Evolutionary conservation across 2,329 filamentous ascomycete genomes (phyloP).

Genomic region (Nemania sp.): DNA sequence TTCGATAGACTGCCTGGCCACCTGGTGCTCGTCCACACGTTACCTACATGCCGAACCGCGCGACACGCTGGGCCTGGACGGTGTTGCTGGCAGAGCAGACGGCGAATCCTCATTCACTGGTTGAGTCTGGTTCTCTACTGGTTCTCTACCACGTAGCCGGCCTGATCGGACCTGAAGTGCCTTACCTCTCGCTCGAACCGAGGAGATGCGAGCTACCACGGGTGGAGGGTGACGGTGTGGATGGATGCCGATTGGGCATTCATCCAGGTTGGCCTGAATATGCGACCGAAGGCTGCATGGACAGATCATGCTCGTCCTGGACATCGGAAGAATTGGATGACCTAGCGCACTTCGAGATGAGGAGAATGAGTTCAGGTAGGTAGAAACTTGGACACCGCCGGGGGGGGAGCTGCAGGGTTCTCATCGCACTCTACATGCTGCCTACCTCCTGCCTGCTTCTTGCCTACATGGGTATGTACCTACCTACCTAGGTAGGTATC

Average conservation of each 20-base stretch:
- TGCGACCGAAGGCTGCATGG: neutral
- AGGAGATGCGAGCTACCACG: conserved; percentile 12
- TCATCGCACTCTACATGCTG: neutral
- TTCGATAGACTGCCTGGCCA: conserved; percentile 21
- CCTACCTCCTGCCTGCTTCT: no score
- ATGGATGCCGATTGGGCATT: conserved; percentile 1
- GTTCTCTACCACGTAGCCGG: no score
- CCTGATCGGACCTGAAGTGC: conserved; percentile 8
- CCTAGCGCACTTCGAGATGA: neutral
- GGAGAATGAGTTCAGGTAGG: neutral
- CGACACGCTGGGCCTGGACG: no score
- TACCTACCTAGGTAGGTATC: neutral
- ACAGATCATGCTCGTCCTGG: conserved; percentile 9
- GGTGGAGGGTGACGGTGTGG: conserved; percentile 1
- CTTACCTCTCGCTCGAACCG: neutral
- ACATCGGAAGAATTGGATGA: neutral
- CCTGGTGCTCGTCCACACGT: conserved; percentile 13
- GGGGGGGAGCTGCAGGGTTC: neutral
- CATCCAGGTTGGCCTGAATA: conserved; percentile 5
- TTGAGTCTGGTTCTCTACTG: no score
- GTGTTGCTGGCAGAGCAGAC: no score
- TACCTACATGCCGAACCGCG: conserved; percentile 24
- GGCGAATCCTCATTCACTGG: no score
- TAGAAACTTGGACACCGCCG: neutral
- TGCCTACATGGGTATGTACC: neutral